These are phyloP conservation scores for Phialophora tarda DNA, from an alignment of 2,329 filamentous ascomycete genomes.

Conservation along the genomic window DNA sequence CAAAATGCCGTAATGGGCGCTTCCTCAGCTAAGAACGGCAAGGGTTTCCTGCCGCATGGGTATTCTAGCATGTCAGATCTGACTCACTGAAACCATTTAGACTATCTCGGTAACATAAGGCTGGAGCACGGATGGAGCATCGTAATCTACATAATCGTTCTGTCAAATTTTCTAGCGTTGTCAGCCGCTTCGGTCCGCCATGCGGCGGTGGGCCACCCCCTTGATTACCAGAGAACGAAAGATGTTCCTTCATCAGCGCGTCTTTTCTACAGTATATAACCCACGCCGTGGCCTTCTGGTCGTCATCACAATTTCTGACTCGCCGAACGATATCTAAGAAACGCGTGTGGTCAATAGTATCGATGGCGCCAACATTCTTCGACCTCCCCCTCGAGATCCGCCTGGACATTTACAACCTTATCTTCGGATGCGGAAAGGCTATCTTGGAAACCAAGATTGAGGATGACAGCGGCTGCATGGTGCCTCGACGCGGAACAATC, in stretches of 20 bases:
- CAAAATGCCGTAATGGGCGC: background rate
- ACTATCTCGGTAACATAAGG: background rate
- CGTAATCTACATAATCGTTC: background rate
- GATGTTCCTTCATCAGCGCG: background rate
- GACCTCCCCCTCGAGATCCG: constrained; percentile 59
- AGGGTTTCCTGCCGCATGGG: background rate
- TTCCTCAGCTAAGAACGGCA: background rate
- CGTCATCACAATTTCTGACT: background rate
- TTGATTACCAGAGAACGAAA: background rate
- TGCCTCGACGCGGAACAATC: constrained; percentile 24
- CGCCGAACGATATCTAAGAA: background rate
- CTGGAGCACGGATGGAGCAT: background rate
- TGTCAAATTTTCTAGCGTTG: background rate
- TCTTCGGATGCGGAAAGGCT: constrained; percentile 44
- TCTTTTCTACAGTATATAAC: no score
- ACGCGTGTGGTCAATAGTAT: background rate
- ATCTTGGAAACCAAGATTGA: constrained; percentile 26
- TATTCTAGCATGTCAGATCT: background rate
- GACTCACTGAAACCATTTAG: background rate
- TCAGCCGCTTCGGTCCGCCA: constrained; percentile 5
- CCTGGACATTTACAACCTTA: constrained; percentile 54
- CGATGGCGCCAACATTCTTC: constrained; percentile 48
- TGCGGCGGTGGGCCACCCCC: background rate
- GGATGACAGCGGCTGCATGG: constrained; percentile 27
- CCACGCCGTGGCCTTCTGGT: background rate